Evolutionary conservation across 2,329 filamentous ascomycete species (phyloP).

Genomic region (Verticillium alfalfae): DNA sequence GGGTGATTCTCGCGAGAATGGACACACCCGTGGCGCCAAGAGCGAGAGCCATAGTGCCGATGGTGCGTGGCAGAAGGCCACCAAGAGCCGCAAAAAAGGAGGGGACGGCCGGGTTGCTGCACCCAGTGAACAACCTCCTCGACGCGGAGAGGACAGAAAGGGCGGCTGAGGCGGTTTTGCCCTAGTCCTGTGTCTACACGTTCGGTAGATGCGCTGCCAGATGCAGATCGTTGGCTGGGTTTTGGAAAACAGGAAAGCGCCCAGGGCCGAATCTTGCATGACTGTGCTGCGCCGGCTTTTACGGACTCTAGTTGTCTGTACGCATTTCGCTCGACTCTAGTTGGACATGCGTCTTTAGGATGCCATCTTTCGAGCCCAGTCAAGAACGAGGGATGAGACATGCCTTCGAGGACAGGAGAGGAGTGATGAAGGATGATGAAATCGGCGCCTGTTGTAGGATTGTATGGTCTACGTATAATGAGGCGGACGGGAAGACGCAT

Average conservation of each 20-base stretch:
- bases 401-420: background rate
- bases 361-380: background rate
- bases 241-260: background rate
- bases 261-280: background rate
- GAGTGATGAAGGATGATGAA: background rate
- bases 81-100: conserved; percentile 47
- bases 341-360: conserved; percentile 4
- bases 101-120: conserved; percentile 31
- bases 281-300: background rate
- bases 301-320: background rate
- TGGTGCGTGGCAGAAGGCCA: conserved; percentile 54
- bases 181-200: background rate
- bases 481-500: background rate
- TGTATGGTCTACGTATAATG: conserved; percentile 1
- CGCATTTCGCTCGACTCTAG: background rate
- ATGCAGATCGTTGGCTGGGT: background rate
- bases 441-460: background rate
- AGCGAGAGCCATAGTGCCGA: conserved; percentile 44
- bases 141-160: conserved; percentile 56
- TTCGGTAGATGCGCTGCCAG: background rate
- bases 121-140: conserved; percentile 47
- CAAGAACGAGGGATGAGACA: background rate
- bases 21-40: conserved; percentile 47
- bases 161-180: conserved; percentile 44
- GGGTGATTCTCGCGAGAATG: conserved; percentile 42